Evolutionary conservation across 148 eudicot genomes (phyloP).

Genomic region (Nyssa sinensis): DNA sequence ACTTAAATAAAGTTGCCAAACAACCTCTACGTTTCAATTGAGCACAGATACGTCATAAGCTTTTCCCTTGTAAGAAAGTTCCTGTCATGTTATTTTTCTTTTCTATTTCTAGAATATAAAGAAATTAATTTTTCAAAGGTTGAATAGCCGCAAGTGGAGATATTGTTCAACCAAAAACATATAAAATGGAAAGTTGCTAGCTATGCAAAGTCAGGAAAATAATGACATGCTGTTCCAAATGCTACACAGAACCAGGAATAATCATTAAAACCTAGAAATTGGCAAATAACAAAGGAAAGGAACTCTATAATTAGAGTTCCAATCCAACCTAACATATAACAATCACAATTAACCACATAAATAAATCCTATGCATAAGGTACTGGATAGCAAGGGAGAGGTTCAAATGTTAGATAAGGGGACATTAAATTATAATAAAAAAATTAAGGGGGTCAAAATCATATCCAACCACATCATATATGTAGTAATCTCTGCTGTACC

Average conservation of each 20-base stretch:
- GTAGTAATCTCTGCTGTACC: neutral
- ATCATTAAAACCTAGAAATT: too few relatives aligned
- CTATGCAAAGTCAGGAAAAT: neutral
- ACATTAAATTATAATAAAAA: neutral
- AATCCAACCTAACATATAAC: neutral
- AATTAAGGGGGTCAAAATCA: too few relatives aligned
- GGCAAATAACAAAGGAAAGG: too few relatives aligned
- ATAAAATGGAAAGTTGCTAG: neutral
- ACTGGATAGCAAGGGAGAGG: neutral
- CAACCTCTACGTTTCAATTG: too few relatives aligned
- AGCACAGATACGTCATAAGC: neutral
- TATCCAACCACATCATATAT: too few relatives aligned
- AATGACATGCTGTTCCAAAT: too few relatives aligned
- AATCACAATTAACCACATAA: neutral
- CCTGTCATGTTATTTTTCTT: neutral
- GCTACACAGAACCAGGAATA: too few relatives aligned
- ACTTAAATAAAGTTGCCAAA: too few relatives aligned
- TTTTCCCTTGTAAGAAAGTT: neutral
- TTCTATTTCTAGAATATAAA: neutral
- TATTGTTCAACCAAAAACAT: neutral
- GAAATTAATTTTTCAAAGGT: too few relatives aligned
- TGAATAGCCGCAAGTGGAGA: neutral
- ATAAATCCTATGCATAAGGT: neutral
- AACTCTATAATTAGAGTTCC: too few relatives aligned
- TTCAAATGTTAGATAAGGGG: neutral